Evolutionary conservation across 2,329 filamentous ascomycete genomes (phyloP).

Genomic region (Aspergillus vadensis): DNA sequence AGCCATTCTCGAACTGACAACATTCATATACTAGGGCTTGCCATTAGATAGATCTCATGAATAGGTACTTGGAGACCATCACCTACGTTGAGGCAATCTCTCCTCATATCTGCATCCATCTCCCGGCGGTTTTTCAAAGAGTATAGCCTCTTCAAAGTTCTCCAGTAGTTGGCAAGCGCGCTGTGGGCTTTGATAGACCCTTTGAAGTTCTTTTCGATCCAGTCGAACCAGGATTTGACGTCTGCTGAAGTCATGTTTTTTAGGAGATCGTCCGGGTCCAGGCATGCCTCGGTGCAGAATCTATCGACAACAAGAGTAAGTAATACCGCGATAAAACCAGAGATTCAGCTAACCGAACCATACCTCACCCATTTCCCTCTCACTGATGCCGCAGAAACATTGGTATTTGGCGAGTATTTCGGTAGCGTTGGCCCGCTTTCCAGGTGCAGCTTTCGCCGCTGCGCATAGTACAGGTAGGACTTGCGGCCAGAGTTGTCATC

Average conservation of each 20-base stretch:
- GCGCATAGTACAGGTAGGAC: slow-evolving; percentile 17
- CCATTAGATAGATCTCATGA: background rate
- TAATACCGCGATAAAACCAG: background rate
- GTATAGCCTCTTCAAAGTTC: slow-evolving; percentile 23
- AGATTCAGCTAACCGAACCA: background rate
- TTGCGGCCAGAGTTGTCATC: background rate
- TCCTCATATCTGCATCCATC: slow-evolving; percentile 13
- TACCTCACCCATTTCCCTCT: slow-evolving; percentile 20
- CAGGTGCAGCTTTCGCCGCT: slow-evolving; percentile 15
- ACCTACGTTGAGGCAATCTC: slow-evolving; percentile 13
- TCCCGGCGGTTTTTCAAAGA: slow-evolving; percentile 14
- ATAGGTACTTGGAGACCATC: too few relatives aligned
- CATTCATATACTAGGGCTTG: slow-evolving; percentile 18
- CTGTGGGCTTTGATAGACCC: slow-evolving; percentile 19
- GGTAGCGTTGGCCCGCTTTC: slow-evolving; percentile 17
- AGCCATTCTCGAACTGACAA: slow-evolving; percentile 17
- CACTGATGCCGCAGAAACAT: slow-evolving; percentile 18
- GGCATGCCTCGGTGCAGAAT: slow-evolving; percentile 16
- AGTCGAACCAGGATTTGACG: slow-evolving; percentile 24
- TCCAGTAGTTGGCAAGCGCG: slow-evolving; percentile 20
- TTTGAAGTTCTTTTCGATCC: slow-evolving; percentile 20
- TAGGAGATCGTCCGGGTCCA: slow-evolving; percentile 14
- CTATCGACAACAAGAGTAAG: slow-evolving; percentile 4
- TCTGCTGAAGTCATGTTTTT: slow-evolving; percentile 11
- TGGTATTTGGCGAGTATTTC: slow-evolving; percentile 16